Evolutionary conservation across 2,329 filamentous ascomycete genomes (phyloP), one percentile per base, ranked within the genome.

Genomic region (Phoma sp.): DNA sequence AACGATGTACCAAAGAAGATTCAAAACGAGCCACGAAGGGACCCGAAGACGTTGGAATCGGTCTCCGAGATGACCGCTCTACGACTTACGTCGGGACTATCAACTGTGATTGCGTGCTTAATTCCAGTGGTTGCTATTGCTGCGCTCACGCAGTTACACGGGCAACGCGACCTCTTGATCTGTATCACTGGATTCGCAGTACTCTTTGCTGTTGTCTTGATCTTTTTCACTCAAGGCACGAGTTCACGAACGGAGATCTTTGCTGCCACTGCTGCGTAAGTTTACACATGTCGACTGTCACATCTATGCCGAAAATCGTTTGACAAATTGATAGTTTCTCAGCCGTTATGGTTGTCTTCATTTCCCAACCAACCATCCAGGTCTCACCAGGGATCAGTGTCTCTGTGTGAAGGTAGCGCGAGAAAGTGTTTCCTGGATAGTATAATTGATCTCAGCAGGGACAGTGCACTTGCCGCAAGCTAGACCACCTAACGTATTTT

Each of bases 231-330:
- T 2, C 51, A 58, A 27, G 55, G 55, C 0, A 56, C 47, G 7
- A 58, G 43, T 17, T 43, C 55, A 6, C 46, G 58, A 17, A 55
- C 46, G 3, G 58, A 61, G 32, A 58, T 61, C 6, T 61, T 61
- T 41, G 47, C 58, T 15, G 58, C 58, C 2, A 61, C 58, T 25
- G 58, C 58, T 21, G 55, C 58, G 55, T 61, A 50, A 51, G 58
- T 54, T 17, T 17, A 17, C 17, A 17, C 17, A 17, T 17, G 17
- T 17, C 17, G 17, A 17, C 17, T 17, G 17, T 17, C 17, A 17
- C 17, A 17, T 17, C 17, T 17, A 2, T 17, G 17, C 17, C 17
- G 17, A 17, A 17, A 17, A 17, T 1, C 17, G 17, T 17, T 17
- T 17, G 17, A 17, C 17, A 17, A 17, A 17, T 17, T 17, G 17